Evolutionary conservation across 2,329 filamentous ascomycete genomes (phyloP).

Genomic region (Amauroascus verrucosus): DNA sequence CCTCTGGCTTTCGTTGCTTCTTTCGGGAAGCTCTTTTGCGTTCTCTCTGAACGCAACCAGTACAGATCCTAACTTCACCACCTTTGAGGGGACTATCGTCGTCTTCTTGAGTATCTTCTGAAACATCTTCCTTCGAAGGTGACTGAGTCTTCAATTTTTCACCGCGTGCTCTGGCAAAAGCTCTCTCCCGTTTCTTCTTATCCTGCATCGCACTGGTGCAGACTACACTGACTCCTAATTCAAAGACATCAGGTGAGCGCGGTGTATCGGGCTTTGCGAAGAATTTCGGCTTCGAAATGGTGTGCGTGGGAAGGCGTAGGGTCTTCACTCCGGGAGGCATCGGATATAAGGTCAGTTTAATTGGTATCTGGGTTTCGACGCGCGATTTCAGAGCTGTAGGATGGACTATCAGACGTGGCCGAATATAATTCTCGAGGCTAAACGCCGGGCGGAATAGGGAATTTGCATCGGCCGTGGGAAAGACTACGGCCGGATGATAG

Average conservation of each 20-base stretch:
- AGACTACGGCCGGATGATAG: conserved; percentile 13
- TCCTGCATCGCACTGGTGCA: conserved; percentile 88
- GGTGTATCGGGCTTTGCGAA: conserved; percentile 58
- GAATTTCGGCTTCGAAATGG: conserved; percentile 89
- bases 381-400: conserved; percentile 71
- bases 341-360: conserved; percentile 67
- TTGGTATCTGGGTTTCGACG: conserved; percentile 92
- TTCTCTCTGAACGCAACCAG: conserved; percentile 83
- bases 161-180: conserved; percentile 49
- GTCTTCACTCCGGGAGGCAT: conserved; percentile 66
- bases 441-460: conserved; percentile 23
- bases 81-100: conserved; percentile 70
- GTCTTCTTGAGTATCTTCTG: conserved; percentile 48
- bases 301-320: conserved; percentile 77
- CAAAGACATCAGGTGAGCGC: conserved; percentile 61
- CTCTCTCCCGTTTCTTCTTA: conserved; percentile 53
- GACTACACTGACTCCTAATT: conserved; percentile 70
- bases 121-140: conserved; percentile 31
- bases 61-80: conserved; percentile 86
- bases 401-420: conserved; percentile 48
- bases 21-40: conserved; percentile 83
- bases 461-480: conserved; percentile 21
- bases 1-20: conserved; percentile 84
- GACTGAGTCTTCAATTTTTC: conserved; percentile 34
- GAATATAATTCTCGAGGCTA: conserved; percentile 26